Conservation (phyloP, 1,139 yeast species). For the Sugiyamaella grinbergsii region DNA sequence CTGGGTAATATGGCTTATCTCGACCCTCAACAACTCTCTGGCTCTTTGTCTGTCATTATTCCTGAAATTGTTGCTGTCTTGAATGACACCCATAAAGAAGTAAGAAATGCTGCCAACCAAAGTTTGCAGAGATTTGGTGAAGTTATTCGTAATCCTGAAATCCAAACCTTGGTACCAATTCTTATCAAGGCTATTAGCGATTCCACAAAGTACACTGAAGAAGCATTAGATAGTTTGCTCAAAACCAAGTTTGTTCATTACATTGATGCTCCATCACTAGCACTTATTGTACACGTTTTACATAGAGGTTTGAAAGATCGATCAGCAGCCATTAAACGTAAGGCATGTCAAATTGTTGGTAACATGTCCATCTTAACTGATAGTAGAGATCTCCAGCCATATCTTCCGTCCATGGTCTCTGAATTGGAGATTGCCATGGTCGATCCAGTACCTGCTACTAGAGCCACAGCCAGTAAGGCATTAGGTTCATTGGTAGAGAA, state of each 20-base stretch:
- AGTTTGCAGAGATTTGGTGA: slow-evolving; percentile 92
- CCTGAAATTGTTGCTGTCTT: slow-evolving; percentile 96
- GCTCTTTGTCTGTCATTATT: slow-evolving; percentile 83
- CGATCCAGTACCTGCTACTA: slow-evolving; percentile 95
- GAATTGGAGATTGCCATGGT: slow-evolving; percentile 95
- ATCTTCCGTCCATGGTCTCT: slow-evolving; percentile 70
- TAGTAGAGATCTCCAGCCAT: slow-evolving; percentile 80
- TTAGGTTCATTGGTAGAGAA: slow-evolving; percentile 95
- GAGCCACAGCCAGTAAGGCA: slow-evolving; percentile 98
- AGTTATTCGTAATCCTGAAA: slow-evolving; percentile 96
- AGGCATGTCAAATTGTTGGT: slow-evolving; percentile 97
- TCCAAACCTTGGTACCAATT: slow-evolving; percentile 85
- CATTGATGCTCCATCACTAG: slow-evolving; percentile 96
- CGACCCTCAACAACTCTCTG: slow-evolving; percentile 90
- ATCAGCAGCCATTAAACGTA: slow-evolving; percentile 86
- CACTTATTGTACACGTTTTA: slow-evolving; percentile 89
- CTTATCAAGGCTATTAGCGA: slow-evolving; percentile 93
- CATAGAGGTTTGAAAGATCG: slow-evolving; percentile 95
- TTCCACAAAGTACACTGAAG: slow-evolving; percentile 86
- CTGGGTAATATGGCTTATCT: slow-evolving; percentile 97
- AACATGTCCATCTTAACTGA: slow-evolving; percentile 97
- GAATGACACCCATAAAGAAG: slow-evolving; percentile 95
- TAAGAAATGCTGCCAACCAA: slow-evolving; percentile 90
- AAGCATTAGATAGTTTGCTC: slow-evolving; percentile 81
- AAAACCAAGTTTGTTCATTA: slow-evolving; percentile 95